Evolutionary conservation across 805 yeast species (phyloP), one percentile per base, ranked within the genome.

Genomic region (Cyberlindnera maritima): DNA sequence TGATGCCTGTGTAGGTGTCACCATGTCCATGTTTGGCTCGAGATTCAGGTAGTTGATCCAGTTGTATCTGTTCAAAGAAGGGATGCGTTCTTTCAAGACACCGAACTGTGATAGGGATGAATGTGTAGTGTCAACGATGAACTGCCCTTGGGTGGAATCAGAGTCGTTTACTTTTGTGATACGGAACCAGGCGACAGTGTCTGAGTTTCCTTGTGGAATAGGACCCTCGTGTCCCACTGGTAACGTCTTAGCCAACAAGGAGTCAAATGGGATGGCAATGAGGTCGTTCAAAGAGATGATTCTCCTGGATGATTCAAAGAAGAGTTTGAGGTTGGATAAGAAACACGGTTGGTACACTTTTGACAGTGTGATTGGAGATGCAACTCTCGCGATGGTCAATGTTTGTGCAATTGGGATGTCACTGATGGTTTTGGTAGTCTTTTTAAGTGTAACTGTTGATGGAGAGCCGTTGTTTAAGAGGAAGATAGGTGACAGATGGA

Each of bases 181-280:
- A 54, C 78, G 79, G 65, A 90, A 92, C 97, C 97, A 92, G 0
- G 90, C 96, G 17, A 91, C 76, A 0, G 79, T 70, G 60, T 90
- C 88, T 1, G 87, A 81, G 19, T 72, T 72, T 0, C 88, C 88
- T 3, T 69, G 64, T 0, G 90, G 89, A 7, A 50, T 43, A 4
- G 58, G 53, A 8, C 52, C 49, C 3, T 55, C 57, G 21, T 52
- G 46, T 2, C 39, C 38, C 10, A 25, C 36, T 6, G 50, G 46
- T 12, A 59, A 45, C 3, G 88, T 72, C 51, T 74, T 74, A 0
- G 95, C 83, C 20, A 86, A 61, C 2, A 78, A 60, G 0, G 88
- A 72, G 61, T 92, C 96, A 36, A 92, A 76, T 0, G 87, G 76
- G 2, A 94, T 80, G 0, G 96, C 91, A 39, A 94, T 76, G 34